Conservation (phyloP, 2,329 filamentous ascomycete genomes). For the Aspergillus melleus region DNA sequence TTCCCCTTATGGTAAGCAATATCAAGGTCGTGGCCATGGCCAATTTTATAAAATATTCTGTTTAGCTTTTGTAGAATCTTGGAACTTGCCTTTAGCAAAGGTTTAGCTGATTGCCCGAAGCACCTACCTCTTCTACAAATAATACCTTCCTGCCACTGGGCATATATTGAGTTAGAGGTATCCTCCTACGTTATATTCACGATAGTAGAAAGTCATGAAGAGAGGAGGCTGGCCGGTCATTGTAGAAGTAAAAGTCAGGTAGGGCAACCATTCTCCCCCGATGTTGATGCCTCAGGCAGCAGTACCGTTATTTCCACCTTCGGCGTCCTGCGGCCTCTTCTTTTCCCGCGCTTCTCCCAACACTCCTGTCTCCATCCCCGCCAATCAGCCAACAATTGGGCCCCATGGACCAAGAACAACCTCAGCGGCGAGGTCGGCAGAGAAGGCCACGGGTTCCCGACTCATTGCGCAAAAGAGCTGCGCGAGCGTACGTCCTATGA, state of each 20-base stretch:
- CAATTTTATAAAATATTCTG: too few species aligned
- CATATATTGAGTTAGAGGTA: too few species aligned
- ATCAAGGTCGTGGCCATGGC: conserved; percentile 53
- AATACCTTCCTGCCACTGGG: too few species aligned
- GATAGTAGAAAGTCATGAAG: too few species aligned
- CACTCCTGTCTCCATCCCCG: neutral
- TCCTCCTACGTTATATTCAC: too few species aligned
- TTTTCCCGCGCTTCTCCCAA: neutral
- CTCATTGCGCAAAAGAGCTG: conserved; percentile 25
- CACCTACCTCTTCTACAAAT: too few species aligned
- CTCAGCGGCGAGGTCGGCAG: conserved; percentile 2
- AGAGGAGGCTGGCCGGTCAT: too few species aligned
- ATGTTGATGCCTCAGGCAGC: neutral
- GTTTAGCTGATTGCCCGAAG: too few species aligned
- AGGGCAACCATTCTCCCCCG: neutral
- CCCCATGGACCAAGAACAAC: neutral
- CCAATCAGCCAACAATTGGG: neutral
- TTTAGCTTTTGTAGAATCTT: too few species aligned
- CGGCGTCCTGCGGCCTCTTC: neutral
- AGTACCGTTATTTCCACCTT: neutral
- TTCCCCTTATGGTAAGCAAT: conserved; percentile 65
- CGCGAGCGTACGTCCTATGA: conserved; percentile 22
- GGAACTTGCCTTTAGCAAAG: too few species aligned
- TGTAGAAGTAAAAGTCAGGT: neutral
- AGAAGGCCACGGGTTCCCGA: conserved; percentile 23